phyloP scores from a whole-genome alignment of 768 basidiomycete species.

The Pisolithus orientalis region DNA sequence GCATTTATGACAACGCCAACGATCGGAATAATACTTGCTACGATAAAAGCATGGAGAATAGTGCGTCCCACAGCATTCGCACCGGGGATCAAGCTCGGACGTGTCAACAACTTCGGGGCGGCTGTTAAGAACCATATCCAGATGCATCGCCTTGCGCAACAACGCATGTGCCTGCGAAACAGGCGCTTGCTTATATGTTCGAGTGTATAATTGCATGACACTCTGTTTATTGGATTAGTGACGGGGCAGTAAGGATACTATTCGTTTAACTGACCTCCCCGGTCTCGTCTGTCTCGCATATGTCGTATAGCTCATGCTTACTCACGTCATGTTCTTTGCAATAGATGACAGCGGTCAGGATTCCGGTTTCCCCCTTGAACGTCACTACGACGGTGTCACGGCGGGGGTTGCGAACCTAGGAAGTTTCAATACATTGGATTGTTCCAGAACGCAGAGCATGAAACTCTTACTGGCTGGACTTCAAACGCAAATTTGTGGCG shows the following conservation, averaged over 20 bases:
- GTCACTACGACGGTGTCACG: slow-evolving; percentile 61
- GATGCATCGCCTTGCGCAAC: slow-evolving; percentile 80
- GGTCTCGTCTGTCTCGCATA: slow-evolving; percentile 80
- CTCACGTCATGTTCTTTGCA: slow-evolving; percentile 72
- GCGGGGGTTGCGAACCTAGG: slow-evolving; percentile 71
- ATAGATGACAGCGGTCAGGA: slow-evolving; percentile 69
- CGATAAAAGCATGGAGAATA: slow-evolving; percentile 76
- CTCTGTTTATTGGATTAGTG: slow-evolving; percentile 45
- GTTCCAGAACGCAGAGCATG: not conserved
- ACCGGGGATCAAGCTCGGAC: slow-evolving; percentile 32
- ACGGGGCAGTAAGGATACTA: not conserved
- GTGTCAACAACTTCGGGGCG: slow-evolving; percentile 30
- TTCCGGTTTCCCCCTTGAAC: slow-evolving; percentile 74
- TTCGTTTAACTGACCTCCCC: slow-evolving; percentile 54
- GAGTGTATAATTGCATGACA: slow-evolving; percentile 82
- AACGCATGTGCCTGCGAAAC: slow-evolving; percentile 73
- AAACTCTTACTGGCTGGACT: slow-evolving; percentile 62
- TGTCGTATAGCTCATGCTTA: slow-evolving; percentile 66
- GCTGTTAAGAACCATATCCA: slow-evolving; percentile 64
- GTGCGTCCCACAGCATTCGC: slow-evolving; percentile 56
- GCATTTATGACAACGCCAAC: slow-evolving; percentile 41
- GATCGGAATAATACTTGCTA: slow-evolving; percentile 19
- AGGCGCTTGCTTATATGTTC: slow-evolving; percentile 75
- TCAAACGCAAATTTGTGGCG: slow-evolving; percentile 91
- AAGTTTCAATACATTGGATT: not conserved